A percentile compares a stretch with the other conserved stretches of the same genome.
Evolutionary conservation across 2,329 filamentous ascomycete genomes (phyloP).

Genomic region (Aspergillus pseudoglaucus): DNA sequence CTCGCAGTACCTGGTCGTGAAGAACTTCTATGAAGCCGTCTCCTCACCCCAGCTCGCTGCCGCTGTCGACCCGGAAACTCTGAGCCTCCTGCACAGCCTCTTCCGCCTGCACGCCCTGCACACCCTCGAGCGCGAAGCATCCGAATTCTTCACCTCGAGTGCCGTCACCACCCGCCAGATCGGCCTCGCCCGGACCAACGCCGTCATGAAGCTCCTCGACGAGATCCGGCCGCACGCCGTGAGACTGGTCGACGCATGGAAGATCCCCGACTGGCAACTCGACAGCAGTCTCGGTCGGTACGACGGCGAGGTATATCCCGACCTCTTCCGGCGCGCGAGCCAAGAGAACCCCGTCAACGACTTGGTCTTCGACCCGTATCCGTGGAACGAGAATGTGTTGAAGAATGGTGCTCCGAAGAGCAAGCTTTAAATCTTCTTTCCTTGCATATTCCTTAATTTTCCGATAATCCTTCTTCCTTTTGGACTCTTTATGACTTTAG

Average conservation of each 20-base stretch:
- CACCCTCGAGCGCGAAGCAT: constrained; percentile 62
- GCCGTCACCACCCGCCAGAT: constrained; percentile 69
- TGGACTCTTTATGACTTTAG: too few species aligned
- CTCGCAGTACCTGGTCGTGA: constrained; percentile 70
- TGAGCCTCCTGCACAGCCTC: constrained; percentile 56
- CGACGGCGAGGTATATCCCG: constrained; percentile 71
- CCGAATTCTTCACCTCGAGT: constrained; percentile 65
- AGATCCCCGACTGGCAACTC: constrained; percentile 71
- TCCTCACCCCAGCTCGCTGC: constrained; percentile 48
- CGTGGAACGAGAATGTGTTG: constrained; percentile 54
- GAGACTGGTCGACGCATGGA: constrained; percentile 65
- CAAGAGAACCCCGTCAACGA: constrained; percentile 68
- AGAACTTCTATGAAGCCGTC: constrained; percentile 69
- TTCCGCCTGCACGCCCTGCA: constrained; percentile 61
- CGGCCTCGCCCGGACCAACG: constrained; percentile 58
- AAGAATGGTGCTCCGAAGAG: constrained; percentile 43
- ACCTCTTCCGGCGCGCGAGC: constrained; percentile 66
- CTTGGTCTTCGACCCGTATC: constrained; percentile 66
- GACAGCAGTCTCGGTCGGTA: constrained; percentile 63
- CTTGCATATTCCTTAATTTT: not conserved
- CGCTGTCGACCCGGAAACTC: constrained; percentile 53
- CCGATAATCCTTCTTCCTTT: too few species aligned
- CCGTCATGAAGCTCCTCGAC: constrained; percentile 62
- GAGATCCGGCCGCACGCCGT: constrained; percentile 69
- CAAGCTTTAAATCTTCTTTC: constrained; percentile 26